phyloP scores from a whole-genome alignment of 2,329 filamentous ascomycete species.

The Madurella fahalii region DNA sequence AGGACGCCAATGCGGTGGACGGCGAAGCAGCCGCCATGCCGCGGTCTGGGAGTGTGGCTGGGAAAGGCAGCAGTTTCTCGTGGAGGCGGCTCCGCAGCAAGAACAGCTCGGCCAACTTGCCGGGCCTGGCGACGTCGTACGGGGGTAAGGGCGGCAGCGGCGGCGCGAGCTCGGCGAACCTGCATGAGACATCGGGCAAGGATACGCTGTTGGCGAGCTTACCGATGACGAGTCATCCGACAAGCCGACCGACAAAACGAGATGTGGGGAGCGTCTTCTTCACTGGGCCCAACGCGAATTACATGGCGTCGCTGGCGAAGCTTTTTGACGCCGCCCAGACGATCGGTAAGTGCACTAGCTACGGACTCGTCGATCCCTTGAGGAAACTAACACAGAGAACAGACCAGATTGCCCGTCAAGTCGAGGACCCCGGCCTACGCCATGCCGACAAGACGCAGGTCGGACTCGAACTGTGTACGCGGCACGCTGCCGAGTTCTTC shows the following conservation, averaged over 20 bases:
- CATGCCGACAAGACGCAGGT: constrained; percentile 93
- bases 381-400: constrained; percentile 28
- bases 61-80: constrained; percentile 75
- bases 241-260: constrained; percentile 65
- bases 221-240: constrained; percentile 67
- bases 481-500: constrained; percentile 96
- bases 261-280: constrained; percentile 67
- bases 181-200: constrained; percentile 42
- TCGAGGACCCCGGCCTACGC: constrained; percentile 88
- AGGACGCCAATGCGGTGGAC: constrained; percentile 55
- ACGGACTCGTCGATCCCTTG: neutral
- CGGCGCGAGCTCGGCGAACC: constrained; percentile 30
- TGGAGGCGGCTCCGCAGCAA: constrained; percentile 90
- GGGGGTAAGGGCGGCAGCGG: constrained; percentile 40
- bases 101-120: constrained; percentile 66
- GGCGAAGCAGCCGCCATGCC: constrained; percentile 40
- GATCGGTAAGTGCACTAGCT: constrained; percentile 63
- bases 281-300: constrained; percentile 78
- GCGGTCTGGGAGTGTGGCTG: constrained; percentile 58
- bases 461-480: constrained; percentile 85
- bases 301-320: constrained; percentile 85
- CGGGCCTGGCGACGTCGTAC: constrained; percentile 51
- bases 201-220: constrained; percentile 67
- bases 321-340: constrained; percentile 92
- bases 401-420: constrained; percentile 96